These are phyloP conservation scores for Podospora tetraspora DNA, from an alignment of 495 filamentous ascomycete species.

Conservation along the genomic window DNA sequence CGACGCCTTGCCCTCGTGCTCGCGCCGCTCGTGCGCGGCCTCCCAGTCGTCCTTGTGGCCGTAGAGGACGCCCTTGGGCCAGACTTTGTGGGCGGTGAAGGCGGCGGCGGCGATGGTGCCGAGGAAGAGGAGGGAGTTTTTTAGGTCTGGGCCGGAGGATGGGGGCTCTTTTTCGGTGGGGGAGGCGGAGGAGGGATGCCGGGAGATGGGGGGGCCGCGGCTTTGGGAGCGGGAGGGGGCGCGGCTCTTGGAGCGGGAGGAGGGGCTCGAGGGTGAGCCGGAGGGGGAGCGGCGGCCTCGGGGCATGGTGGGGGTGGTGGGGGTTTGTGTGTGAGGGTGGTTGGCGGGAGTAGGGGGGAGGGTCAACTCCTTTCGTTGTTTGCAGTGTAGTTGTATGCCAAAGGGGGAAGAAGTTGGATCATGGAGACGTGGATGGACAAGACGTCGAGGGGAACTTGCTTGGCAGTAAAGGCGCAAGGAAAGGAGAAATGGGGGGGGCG, in stretches of 20 bases:
- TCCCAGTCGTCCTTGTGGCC: conserved; percentile 39
- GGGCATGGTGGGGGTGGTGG: conserved; percentile 8
- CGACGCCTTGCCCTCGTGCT: neutral
- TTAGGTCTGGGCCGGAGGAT: conserved; percentile 14
- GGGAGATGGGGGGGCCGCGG: neutral
- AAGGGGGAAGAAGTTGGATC: neutral
- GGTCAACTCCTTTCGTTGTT: neutral
- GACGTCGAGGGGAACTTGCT: neutral
- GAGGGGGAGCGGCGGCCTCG: neutral
- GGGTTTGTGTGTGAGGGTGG: neutral
- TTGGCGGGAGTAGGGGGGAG: neutral
- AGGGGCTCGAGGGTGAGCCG: neutral
- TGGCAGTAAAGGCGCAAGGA: neutral
- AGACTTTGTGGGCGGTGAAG: conserved; percentile 34
- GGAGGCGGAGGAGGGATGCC: conserved; percentile 2
- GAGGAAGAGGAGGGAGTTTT: conserved; percentile 34
- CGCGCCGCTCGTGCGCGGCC: conserved; percentile 9
- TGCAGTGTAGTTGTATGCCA: neutral
- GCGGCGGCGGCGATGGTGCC: conserved; percentile 35
- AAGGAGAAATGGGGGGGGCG: neutral
- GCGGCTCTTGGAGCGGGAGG: neutral
- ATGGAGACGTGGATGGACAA: neutral
- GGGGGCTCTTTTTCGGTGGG: neutral
- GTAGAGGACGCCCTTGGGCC: conserved; percentile 38
- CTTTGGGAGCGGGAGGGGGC: conserved; percentile 1